Evolutionary conservation across 345 rosid species (phyloP), one percentile per base, ranked within the genome.

Genomic region (Bruguiera parviflora): DNA sequence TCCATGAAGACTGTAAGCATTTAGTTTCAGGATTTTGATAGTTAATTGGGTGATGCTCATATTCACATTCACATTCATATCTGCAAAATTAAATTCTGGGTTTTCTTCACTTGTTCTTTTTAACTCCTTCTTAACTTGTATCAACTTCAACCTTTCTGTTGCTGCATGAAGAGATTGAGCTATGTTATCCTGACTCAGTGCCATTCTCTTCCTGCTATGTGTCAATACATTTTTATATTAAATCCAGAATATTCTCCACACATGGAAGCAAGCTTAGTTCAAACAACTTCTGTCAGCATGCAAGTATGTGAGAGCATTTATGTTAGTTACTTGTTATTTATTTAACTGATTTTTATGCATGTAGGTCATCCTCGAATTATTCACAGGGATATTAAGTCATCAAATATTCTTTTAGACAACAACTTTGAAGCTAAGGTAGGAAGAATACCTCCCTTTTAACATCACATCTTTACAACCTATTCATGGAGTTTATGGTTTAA

Each of bases 361-460:
- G 64, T 64, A 91, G 98, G 98, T 65, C 89, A 87, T 83, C 98
- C 98, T 70, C 96, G 98, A 51, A 80, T 94, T 68, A 84, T 94
- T 73, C 98, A 94, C 80, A 86, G 98, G 76, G 98, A 94, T 76
- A 94, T 94, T 80, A 94, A 94, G 80, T 91, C 98, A 58, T 84
- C 97, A 33, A 94, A 94, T 82, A 94, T 94, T 84, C 98, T 94
- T 72, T 75, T 94, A 73, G 96, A 94, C 62, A 68, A 80, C 87
- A 91, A 94, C 77, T 94, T 89, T 68, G 92, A 89, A 70, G 88
- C 98, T 66, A 86, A 70, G 89, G 97, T 91, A 75, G 43, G 85
- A 64, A 67, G 21, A 39, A 6, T 58, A 62, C 65, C 64, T 46
- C 53, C 65, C 67, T 67, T 31, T 61, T 43, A 13, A 13, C 49